Base-by-base conservation (phyloP, 2,329 filamentous ascomycete species). In the Clarireedia monteithiana region DNA sequence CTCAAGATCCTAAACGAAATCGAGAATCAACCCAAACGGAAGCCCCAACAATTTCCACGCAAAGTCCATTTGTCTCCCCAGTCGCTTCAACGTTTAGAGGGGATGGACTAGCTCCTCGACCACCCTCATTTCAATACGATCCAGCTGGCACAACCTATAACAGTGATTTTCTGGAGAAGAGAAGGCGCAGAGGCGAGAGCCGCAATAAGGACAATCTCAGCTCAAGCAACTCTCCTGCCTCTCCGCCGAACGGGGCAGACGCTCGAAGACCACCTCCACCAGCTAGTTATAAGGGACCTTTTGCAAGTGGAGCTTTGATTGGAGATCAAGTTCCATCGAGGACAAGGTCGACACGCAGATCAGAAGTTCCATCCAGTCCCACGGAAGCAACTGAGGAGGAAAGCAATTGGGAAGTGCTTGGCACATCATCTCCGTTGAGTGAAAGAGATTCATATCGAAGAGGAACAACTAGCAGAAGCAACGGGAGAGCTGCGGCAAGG, bases 1-100 rank as follows among this genome's bases (percentile, higher is more conserved):
- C 59, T 77, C 80, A 63, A 76, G 54, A 59, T 14, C 50, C 63
- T 44, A 62, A 60, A 55, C 60, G 57, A 42, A 63, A 69, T 56
- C 59, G 68, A 58, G 70, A 69, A 58, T 85, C 82, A 23, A 70
- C 73, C 57, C 81, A 83, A 71, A 83, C 81, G 58, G 78, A 82
- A 60, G 74, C 77, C 62, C 74, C 74, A 54, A 80, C 80, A 62
- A 78, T 83, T 58, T 81, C 80, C 50, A 83, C 80, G 48, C 74
- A 79, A 65, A 83, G 79, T 63, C 79, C 81, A 47, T 76, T 77
- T 64, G 76, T 73, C 60, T 83, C 81, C 38, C 81, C 82, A 44
- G 75, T 75, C 46, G 68, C 73, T 53, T 75, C 79, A 30, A 78
- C 70, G 64, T 79, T 81, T 64, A 71, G 71, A 47, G 73, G 69